Evolutionary conservation across 1,284 basidiomycete genomes (phyloP).

Genomic region (Ustilago trichophora): DNA sequence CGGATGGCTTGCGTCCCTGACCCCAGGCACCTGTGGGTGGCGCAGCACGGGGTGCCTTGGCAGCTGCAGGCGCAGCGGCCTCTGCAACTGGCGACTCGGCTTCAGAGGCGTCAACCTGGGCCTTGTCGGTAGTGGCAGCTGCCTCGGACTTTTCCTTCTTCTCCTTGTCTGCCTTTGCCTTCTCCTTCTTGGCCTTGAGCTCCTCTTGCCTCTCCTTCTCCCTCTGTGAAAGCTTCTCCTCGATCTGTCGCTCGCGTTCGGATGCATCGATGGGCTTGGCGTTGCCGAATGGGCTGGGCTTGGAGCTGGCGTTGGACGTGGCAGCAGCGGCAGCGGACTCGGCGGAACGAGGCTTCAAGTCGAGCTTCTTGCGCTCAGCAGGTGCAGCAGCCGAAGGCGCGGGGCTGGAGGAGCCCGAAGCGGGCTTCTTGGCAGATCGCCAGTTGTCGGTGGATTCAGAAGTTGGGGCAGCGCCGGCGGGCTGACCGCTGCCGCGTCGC

Average conservation of each 20-base stretch:
- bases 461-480: constrained; percentile 1
- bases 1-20: constrained; percentile 54
- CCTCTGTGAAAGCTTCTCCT: constrained; percentile 68
- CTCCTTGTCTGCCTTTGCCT: constrained; percentile 51
- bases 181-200: constrained; percentile 50
- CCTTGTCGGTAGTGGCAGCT: constrained; percentile 8
- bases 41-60: constrained; percentile 29
- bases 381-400: constrained; percentile 42
- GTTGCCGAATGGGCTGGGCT: constrained; percentile 80
- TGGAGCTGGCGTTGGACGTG: constrained; percentile 72
- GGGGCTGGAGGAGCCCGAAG: constrained; percentile 37
- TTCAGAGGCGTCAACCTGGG: constrained; percentile 6
- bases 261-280: constrained; percentile 90
- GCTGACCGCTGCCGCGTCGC: constrained; percentile 26
- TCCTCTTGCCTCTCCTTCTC: constrained; percentile 58
- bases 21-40: constrained; percentile 58
- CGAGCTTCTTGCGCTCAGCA: constrained; percentile 63
- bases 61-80: constrained; percentile 14
- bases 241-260: constrained; percentile 78
- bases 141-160: constrained; percentile 25
- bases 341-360: constrained; percentile 61
- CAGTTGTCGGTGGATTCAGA: constrained; percentile 46
- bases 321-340: constrained; percentile 73
- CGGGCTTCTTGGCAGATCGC: constrained; percentile 41
- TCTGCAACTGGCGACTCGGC: constrained; percentile 17